These are phyloP conservation scores for Nakataea oryzae DNA, from an alignment of 2,329 filamentous ascomycete species.

Conservation along the genomic window DNA sequence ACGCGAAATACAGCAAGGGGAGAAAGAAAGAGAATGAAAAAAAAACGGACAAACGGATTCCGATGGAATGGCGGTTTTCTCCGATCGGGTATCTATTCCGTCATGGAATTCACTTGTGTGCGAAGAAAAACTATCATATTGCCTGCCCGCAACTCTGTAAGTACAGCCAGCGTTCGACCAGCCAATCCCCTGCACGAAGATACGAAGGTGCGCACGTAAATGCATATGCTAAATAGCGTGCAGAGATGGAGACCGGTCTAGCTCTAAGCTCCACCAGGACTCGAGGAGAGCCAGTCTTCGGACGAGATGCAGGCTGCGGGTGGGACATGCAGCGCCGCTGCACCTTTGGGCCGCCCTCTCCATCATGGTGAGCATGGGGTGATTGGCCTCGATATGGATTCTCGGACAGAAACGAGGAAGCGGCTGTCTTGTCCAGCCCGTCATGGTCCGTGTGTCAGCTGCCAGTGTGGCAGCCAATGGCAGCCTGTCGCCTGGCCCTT, in stretches of 20 bases:
- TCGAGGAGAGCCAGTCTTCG: neutral
- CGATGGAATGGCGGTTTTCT: neutral
- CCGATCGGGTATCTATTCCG: neutral
- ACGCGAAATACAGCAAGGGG: neutral
- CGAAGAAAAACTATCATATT: no score
- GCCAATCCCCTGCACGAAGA: no score
- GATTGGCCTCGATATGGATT: neutral
- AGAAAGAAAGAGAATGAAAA: neutral
- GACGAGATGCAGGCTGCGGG: neutral
- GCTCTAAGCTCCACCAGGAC: neutral
- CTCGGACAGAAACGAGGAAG: neutral
- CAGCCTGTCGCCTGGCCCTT: neutral
- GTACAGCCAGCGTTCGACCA: no score
- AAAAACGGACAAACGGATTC: no score
- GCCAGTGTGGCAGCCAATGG: neutral
- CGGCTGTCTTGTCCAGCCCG: neutral
- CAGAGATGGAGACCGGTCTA: neutral
- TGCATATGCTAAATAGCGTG: neutral
- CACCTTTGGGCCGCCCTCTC: neutral
- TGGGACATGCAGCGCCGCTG: neutral
- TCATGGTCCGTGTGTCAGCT: neutral
- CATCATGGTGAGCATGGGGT: neutral
- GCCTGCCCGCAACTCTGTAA: no score
- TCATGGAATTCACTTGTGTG: no score
- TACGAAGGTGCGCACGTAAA: neutral